A percentile compares a stretch with the other conserved stretches of the same genome.
phyloP scores from a whole-genome alignment of 1,284 basidiomycete genomes.

The Rhizoctonia solani region DNA sequence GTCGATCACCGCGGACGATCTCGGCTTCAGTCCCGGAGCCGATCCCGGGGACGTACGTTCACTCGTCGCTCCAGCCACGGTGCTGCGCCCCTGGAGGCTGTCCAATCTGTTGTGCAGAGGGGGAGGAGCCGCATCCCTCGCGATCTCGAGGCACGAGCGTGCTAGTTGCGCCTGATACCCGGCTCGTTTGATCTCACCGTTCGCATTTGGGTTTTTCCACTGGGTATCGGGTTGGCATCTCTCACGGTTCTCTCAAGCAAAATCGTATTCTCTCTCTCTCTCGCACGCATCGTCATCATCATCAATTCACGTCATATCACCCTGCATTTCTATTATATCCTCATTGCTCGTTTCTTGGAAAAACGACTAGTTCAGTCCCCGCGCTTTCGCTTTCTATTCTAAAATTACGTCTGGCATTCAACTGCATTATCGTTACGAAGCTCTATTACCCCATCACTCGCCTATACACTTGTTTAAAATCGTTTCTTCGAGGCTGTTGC shows the following conservation, averaged over 20 bases:
- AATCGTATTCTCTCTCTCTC: too few species aligned
- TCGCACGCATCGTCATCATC: too few species aligned
- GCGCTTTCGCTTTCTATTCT: slow-evolving; percentile 30
- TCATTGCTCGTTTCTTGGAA: slow-evolving; percentile 19
- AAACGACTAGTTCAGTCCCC: slow-evolving; percentile 2
- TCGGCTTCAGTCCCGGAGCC: slow-evolving; percentile 11
- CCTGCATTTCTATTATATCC: slow-evolving; percentile 32
- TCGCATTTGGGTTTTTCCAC: slow-evolving; percentile 32
- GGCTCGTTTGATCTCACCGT: slow-evolving; percentile 31
- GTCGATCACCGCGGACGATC: slow-evolving; percentile 7
- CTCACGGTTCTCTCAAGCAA: slow-evolving; percentile 22
- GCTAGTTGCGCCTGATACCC: slow-evolving; percentile 16
- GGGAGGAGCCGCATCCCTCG: slow-evolving; percentile 30
- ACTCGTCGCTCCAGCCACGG: slow-evolving; percentile 32
- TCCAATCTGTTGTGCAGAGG: slow-evolving; percentile 22
- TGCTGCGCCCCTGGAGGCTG: neutral
- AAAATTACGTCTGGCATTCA: slow-evolving; percentile 36
- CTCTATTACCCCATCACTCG: slow-evolving; percentile 14
- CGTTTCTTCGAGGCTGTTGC: slow-evolving; percentile 18
- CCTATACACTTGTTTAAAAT: slow-evolving; percentile 19
- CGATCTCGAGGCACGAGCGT: slow-evolving; percentile 26
- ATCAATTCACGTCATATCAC: slow-evolving; percentile 29
- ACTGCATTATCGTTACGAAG: slow-evolving; percentile 34
- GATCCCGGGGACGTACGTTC: slow-evolving; percentile 28
- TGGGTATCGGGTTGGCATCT: slow-evolving; percentile 29